A percentile compares a stretch with the other conserved stretches of the same genome.
Evolutionary conservation across 192 early-diverging fungal genomes (phyloP).

Genomic region (Podila horticola): DNA sequence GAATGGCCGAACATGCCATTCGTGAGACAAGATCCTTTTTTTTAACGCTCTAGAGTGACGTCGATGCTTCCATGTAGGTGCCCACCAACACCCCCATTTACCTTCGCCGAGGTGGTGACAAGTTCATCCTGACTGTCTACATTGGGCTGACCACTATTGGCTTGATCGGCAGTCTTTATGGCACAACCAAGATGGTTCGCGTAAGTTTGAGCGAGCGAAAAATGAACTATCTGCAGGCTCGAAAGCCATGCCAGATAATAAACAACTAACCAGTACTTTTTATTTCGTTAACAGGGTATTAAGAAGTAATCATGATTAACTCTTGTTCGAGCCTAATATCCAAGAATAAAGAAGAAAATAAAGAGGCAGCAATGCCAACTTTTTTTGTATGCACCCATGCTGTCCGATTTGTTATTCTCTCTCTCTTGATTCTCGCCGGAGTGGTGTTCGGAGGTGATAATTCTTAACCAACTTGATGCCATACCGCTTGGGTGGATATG

Average conservation of each 20-base stretch:
- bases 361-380: not conserved
- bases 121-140: not conserved
- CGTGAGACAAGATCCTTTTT: too few relatives aligned
- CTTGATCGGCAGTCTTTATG: not conserved
- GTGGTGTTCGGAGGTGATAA: too few relatives aligned
- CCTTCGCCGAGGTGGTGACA: not conserved
- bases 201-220: not conserved
- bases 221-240: too few relatives aligned
- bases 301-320: not conserved
- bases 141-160: not conserved
- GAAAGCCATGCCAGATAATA: too few relatives aligned
- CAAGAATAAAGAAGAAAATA: not conserved
- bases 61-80: not conserved
- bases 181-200: slow-evolving; percentile 5
- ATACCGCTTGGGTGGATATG: too few relatives aligned
- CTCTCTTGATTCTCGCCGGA: not conserved
- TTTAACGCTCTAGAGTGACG: not conserved
- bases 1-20: too few relatives aligned
- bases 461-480: too few relatives aligned
- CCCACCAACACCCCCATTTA: slow-evolving; percentile 1
- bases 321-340: not conserved
- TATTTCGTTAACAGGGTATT: not conserved
- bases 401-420: not conserved
- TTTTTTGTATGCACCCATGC: not conserved
- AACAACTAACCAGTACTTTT: not conserved